Evolutionary conservation across 176 grass and related monocot species (phyloP).

Genomic region (Saccharum officinarum): DNA sequence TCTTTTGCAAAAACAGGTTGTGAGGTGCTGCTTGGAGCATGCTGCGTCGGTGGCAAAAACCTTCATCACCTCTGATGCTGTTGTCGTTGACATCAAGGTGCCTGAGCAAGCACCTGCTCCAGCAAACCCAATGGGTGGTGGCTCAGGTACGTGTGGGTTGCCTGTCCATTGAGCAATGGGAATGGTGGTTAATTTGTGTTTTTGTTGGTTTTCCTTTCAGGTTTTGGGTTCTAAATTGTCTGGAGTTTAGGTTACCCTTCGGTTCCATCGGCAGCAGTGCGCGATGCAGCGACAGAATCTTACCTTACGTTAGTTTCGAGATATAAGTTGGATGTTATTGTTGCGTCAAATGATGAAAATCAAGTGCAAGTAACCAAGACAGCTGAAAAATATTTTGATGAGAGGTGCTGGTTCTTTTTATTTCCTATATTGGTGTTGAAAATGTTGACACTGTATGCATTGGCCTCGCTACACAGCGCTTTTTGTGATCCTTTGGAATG

Average conservation of each 20-base stretch:
- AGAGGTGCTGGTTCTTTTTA: not conserved
- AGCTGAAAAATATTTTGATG: not conserved
- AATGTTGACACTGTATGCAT: not conserved
- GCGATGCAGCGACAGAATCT: not conserved
- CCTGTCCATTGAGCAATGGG: not conserved
- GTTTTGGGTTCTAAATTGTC: conserved; percentile 60
- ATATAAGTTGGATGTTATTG: not conserved
- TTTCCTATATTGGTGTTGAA: not conserved
- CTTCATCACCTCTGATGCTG: conserved; percentile 88
- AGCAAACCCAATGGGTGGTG: conserved; percentile 73
- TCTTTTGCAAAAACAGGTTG: conserved; percentile 54
- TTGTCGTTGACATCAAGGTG: conserved; percentile 84
- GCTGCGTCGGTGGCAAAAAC: conserved; percentile 82
- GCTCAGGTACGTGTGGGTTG: conserved; percentile 54
- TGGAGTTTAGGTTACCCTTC: not conserved
- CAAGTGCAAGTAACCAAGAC: not conserved
- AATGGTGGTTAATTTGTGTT: not conserved
- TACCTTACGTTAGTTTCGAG: not conserved
- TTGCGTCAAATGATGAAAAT: not conserved
- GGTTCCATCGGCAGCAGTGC: not conserved
- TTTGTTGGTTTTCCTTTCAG: conserved; percentile 13
- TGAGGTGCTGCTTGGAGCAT: conserved; percentile 95
- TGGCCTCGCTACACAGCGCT: not conserved
- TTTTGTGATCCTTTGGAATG: not conserved
- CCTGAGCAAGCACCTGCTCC: conserved; percentile 53